Percentiles rank a stretch among this genome's conserved stretches.
Evolutionary conservation across 225 moss, liverwort and hornwort genomes (phyloP).

Genomic region (Pseudisothecium myosuroides): DNA sequence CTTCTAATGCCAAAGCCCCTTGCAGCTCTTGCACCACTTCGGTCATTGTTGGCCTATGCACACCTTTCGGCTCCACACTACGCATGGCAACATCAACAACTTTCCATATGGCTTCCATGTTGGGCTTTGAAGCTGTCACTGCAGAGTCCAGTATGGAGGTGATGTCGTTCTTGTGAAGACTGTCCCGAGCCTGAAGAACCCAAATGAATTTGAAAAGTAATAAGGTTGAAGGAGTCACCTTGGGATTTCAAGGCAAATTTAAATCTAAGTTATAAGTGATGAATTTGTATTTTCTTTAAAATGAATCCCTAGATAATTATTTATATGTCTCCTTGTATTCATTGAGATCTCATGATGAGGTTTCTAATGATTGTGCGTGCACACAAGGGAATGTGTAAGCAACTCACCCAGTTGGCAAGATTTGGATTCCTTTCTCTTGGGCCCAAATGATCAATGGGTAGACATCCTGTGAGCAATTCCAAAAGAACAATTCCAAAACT

Average conservation of each 20-base stretch:
- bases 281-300: no score
- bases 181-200: not conserved
- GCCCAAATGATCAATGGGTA: not conserved
- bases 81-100: not conserved
- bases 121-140: not conserved
- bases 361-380: not conserved
- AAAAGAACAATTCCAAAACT: slow-evolving; percentile 40
- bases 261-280: no score
- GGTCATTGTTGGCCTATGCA: not conserved
- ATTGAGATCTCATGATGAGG: not conserved
- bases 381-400: not conserved
- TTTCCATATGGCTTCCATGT: not conserved
- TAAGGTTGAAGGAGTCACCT: not conserved
- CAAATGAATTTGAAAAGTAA: not conserved
- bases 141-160: rapidly evolving
- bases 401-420: not conserved
- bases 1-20: not conserved
- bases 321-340: not conserved
- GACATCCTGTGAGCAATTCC: slow-evolving; percentile 34
- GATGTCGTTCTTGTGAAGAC: not conserved
- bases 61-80: not conserved
- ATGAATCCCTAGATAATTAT: not conserved
- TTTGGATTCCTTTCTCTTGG: no score
- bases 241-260: not conserved
- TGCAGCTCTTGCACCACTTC: not conserved